Evolutionary conservation across 495 filamentous ascomycete genomes (phyloP).

Genomic region (Lophiostoma macrostomum): DNA sequence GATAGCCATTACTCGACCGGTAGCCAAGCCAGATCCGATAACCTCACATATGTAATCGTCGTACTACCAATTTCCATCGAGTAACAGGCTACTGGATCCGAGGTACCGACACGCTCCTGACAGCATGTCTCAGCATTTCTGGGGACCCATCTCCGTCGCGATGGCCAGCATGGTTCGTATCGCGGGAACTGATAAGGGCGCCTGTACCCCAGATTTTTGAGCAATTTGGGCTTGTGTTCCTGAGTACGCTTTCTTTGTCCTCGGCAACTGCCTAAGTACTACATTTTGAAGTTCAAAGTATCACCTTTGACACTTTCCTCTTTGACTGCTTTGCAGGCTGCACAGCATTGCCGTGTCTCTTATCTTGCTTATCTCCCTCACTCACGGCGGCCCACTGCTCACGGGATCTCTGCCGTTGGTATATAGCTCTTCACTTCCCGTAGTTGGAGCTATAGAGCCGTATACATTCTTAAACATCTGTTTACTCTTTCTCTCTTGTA

Average conservation of each 20-base stretch:
- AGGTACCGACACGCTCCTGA: not conserved
- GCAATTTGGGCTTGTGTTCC: conserved; percentile 12
- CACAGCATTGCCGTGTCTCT: not conserved
- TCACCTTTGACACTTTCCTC: no score
- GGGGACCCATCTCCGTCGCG: conserved; percentile 4
- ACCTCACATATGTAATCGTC: conserved; percentile 26
- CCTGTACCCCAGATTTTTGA: conserved; percentile 30
- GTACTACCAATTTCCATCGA: conserved; percentile 30
- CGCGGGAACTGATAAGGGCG: conserved; percentile 26
- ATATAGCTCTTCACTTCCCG: conserved; percentile 18
- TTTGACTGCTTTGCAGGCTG: not conserved
- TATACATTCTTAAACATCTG: not conserved
- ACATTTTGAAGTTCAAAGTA: no score
- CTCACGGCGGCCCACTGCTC: not conserved
- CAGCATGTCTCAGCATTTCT: conserved; percentile 1
- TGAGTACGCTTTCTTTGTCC: conserved; percentile 21
- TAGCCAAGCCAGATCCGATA: conserved; percentile 22
- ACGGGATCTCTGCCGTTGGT: not conserved
- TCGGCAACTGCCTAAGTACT: not conserved
- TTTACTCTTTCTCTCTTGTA: conserved; percentile 5
- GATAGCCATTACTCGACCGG: not conserved
- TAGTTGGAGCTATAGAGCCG: not conserved
- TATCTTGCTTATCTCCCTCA: conserved; percentile 32
- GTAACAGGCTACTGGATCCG: conserved; percentile 21
- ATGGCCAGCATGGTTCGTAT: conserved; percentile 7